phyloP scores from a whole-genome alignment of 768 basidiomycete genomes.

The Leucosporidium yakuticum region DNA sequence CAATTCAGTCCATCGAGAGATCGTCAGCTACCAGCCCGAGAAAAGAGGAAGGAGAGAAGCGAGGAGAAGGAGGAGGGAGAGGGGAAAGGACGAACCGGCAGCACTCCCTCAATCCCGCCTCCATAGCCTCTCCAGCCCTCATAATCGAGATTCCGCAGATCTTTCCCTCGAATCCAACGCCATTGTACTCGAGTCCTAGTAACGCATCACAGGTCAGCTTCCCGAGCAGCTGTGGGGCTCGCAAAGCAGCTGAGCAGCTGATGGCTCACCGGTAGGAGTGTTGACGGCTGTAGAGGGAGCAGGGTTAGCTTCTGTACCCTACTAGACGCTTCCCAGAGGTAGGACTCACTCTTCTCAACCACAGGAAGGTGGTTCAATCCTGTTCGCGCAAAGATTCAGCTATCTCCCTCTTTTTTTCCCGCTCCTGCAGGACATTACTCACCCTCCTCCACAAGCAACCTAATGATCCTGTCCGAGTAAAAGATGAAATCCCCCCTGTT shows the following conservation, averaged over 20 bases:
- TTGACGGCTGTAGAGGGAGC: slow-evolving; percentile 48
- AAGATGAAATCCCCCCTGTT: slow-evolving; percentile 87
- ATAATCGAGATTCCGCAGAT: slow-evolving; percentile 45
- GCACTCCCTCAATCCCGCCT: slow-evolving; percentile 90
- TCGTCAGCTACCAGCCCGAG: neutral
- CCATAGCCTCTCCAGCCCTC: slow-evolving; percentile 97
- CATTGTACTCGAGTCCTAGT: slow-evolving; percentile 74
- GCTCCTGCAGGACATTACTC: slow-evolving; percentile 3
- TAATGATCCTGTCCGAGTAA: slow-evolving; percentile 79
- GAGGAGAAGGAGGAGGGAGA: too few relatives aligned
- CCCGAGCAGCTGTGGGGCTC: neutral
- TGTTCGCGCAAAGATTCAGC: slow-evolving; percentile 38
- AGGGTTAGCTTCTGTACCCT: neutral
- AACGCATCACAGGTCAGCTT: slow-evolving; percentile 4
- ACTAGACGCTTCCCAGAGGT: too few relatives aligned
- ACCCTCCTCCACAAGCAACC: slow-evolving; percentile 52
- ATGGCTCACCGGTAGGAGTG: slow-evolving; percentile 64
- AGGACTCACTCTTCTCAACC: slow-evolving; percentile 54
- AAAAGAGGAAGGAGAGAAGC: neutral
- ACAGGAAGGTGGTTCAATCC: slow-evolving; percentile 84
- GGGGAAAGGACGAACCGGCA: slow-evolving; percentile 66
- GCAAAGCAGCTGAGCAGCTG: neutral
- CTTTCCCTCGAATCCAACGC: slow-evolving; percentile 91
- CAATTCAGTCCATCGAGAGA: neutral
- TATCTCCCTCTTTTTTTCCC: too few relatives aligned